Evolutionary conservation across 192 early-diverging fungal species (phyloP).

Genomic region (Coemansia sp.): DNA sequence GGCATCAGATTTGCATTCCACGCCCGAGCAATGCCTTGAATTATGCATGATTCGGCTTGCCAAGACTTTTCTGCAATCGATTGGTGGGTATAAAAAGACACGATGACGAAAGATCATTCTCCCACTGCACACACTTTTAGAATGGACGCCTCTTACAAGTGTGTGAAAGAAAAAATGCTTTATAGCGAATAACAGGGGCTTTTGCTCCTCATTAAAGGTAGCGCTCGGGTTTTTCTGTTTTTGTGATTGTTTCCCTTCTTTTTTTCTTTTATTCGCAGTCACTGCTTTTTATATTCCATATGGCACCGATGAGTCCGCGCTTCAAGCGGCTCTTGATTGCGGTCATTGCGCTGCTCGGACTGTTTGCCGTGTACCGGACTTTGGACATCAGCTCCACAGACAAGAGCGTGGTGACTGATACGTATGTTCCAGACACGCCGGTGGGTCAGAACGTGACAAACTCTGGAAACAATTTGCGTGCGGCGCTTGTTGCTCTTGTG

Average conservation of each 20-base stretch:
- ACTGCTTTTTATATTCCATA: slow-evolving; percentile 9
- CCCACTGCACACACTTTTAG: not conserved
- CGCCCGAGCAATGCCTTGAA: not conserved
- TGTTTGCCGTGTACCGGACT: slow-evolving; percentile 17
- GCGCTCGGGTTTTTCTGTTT: not conserved
- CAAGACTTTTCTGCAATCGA: not conserved
- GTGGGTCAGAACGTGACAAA: slow-evolving; percentile 1
- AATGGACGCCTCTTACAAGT: not conserved
- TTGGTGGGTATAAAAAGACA: not conserved
- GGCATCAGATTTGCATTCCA: not conserved
- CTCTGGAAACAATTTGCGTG: slow-evolving; percentile 23
- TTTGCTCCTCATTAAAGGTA: not conserved
- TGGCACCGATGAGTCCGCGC: slow-evolving; percentile 11
- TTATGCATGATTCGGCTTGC: not conserved
- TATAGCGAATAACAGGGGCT: not conserved
- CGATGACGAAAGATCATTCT: not conserved
- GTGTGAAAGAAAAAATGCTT: not conserved
- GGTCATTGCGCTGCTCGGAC: slow-evolving; percentile 5
- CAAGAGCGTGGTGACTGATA: not conserved
- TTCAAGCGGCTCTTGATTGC: slow-evolving; percentile 16
- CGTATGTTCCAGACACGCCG: not conserved
- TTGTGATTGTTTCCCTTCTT: slow-evolving; percentile 2
- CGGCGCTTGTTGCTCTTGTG: slow-evolving; percentile 64
- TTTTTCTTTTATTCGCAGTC: not conserved
- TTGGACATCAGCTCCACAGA: not conserved